phyloP scores from a whole-genome alignment of 768 basidiomycete genomes.

The Russula griseocarnosa region DNA sequence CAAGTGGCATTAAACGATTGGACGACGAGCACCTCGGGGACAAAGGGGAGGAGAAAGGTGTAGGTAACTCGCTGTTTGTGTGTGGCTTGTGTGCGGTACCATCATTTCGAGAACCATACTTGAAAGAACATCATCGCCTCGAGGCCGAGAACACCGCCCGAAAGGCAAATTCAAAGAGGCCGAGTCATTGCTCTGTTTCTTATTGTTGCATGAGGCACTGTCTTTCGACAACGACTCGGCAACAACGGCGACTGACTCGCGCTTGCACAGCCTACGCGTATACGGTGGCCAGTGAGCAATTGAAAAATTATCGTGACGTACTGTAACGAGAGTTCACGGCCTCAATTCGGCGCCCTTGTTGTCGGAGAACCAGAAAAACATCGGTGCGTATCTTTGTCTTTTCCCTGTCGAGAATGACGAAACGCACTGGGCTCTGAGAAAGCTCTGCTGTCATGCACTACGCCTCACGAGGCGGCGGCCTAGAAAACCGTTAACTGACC shows the following conservation, averaged over 20 bases:
- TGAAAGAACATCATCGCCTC: slow-evolving; percentile 9
- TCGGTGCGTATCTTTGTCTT: slow-evolving; percentile 4
- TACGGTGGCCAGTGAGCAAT: no score
- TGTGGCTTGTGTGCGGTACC: background rate
- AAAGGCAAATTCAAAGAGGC: background rate
- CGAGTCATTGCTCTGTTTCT: slow-evolving; percentile 2
- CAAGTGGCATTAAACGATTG: slow-evolving; percentile 5
- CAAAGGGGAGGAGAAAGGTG: background rate
- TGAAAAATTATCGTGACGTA: no score
- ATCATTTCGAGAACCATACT: background rate
- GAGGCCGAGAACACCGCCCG: slow-evolving; percentile 1
- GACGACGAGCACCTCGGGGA: background rate
- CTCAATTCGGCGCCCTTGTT: background rate
- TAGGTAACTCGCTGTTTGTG: background rate
- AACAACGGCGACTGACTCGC: background rate
- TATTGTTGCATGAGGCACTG: background rate
- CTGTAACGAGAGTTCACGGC: background rate
- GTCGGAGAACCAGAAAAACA: background rate
- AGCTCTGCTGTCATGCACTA: slow-evolving; percentile 49
- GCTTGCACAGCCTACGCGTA: background rate
- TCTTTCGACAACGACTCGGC: background rate
- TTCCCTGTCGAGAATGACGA: slow-evolving; percentile 38
- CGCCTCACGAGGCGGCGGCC: slow-evolving; percentile 52
- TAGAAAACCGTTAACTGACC: slow-evolving; percentile 64
- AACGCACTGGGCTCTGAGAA: slow-evolving; percentile 63